Percentiles rank a stretch among this genome's conserved stretches.
Conservation (phyloP, 305 asterid species). For the Fraxinus ornus region DNA sequence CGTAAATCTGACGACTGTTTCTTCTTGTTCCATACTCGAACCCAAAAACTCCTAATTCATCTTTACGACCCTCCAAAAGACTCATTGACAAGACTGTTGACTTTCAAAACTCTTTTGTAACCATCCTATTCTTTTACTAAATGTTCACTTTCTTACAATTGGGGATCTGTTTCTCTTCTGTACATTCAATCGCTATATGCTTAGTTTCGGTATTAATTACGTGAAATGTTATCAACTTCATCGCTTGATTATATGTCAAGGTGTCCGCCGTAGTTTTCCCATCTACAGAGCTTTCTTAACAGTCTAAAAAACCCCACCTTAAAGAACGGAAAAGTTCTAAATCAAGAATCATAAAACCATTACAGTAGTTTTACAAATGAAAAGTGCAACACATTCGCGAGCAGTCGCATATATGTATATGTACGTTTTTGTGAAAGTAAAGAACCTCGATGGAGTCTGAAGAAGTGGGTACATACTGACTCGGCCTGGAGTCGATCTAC, state of each 20-base stretch:
- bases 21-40: neutral
- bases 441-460: constrained; percentile 15
- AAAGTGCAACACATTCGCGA: neutral
- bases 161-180: neutral
- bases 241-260: neutral
- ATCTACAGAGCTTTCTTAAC: neutral
- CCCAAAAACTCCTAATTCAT: neutral
- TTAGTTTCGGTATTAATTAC: neutral
- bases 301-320: neutral
- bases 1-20: too few relatives aligned
- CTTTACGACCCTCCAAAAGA: neutral
- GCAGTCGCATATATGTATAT: neutral
- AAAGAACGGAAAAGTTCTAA: neutral
- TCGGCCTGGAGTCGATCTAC: neutral
- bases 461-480: neutral
- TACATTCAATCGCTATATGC: neutral
- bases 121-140: neutral
- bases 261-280: neutral
- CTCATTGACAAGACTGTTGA: too few relatives aligned
- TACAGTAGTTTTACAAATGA: neutral
- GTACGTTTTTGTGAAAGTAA: neutral
- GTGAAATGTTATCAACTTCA: neutral
- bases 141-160: neutral
- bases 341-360: neutral
- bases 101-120: neutral